Conservation (phyloP, 441 rosid species). For the Dalechampia spathulata region DNA sequence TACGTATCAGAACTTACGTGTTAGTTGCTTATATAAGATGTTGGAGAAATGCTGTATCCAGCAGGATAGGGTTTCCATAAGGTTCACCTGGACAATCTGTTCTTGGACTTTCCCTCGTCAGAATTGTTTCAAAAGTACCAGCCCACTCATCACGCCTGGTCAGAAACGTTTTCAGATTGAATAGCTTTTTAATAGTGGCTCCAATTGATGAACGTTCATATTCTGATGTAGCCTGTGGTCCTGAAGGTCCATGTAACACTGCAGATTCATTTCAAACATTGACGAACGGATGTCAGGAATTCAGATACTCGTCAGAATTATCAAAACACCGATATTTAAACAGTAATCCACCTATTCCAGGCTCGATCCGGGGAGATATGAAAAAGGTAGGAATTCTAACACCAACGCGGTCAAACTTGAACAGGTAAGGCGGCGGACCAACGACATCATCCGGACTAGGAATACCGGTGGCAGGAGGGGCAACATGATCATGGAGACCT, state of each 20-base stretch:
- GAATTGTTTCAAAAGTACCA: conserved; percentile 74
- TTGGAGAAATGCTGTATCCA: too few relatives aligned
- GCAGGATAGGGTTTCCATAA: too few relatives aligned
- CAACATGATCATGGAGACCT: conserved; percentile 86
- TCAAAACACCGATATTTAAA: too few relatives aligned
- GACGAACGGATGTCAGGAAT: not conserved
- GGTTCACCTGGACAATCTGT: conserved; percentile 74
- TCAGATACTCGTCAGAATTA: too few relatives aligned
- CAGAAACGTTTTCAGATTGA: conserved; percentile 73
- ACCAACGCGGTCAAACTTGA: conserved; percentile 85
- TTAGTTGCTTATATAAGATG: too few relatives aligned
- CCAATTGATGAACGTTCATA: conserved; percentile 90
- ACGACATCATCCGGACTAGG: conserved; percentile 76
- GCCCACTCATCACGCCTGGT: conserved; percentile 99
- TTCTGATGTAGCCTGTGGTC: conserved; percentile 70
- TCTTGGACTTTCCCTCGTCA: conserved; percentile 60
- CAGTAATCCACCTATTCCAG: conserved; percentile 80
- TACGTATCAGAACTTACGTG: too few relatives aligned
- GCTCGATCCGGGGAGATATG: conserved; percentile 84
- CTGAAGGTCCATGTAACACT: conserved; percentile 70
- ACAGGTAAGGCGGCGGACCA: conserved; percentile 57
- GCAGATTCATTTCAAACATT: conserved; percentile 13
- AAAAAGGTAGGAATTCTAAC: conserved; percentile 73
- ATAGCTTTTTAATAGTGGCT: conserved; percentile 86
- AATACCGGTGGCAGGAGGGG: conserved; percentile 62